phyloP scores from a whole-genome alignment of 305 asterid species.

The Plantago lanceolata region DNA sequence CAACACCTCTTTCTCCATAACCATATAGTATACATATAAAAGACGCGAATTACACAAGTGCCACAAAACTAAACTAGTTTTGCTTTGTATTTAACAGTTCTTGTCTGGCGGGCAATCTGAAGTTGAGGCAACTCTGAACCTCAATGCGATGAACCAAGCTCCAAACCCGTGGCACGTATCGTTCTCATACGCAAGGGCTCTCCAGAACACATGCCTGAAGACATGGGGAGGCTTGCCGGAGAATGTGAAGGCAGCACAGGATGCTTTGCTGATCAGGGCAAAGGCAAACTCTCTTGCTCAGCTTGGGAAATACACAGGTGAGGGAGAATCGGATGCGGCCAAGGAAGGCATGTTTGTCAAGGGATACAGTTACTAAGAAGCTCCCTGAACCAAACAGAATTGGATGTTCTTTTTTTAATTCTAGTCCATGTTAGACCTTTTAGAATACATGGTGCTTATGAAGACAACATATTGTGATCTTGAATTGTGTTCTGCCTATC shows the following conservation, averaged over 20 bases:
- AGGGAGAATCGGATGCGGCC: conserved; percentile 70
- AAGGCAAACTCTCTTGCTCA: conserved; percentile 69
- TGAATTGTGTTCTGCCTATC: neutral
- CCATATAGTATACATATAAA: no score
- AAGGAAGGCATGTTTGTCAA: conserved; percentile 63
- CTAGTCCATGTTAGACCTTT: conserved; percentile 2
- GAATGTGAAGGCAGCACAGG: conserved; percentile 66
- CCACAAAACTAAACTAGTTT: neutral
- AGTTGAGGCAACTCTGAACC: conserved; percentile 65
- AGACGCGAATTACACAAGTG: neutral
- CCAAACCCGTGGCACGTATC: conserved; percentile 79
- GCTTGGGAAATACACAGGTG: conserved; percentile 67
- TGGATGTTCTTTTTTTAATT: neutral
- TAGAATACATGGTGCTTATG: conserved; percentile 4
- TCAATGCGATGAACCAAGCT: conserved; percentile 65
- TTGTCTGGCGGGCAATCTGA: conserved; percentile 76
- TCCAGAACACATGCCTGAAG: conserved; percentile 67
- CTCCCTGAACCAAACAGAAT: conserved; percentile 1
- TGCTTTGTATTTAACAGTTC: conserved; percentile 34
- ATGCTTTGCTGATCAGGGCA: conserved; percentile 46
- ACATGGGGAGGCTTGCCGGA: conserved; percentile 68
- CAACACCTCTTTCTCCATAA: neutral
- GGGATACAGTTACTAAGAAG: conserved; percentile 57
- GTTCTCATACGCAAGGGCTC: conserved; percentile 67
- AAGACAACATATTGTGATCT: neutral